Evolutionary conservation across 1,139 yeast species (phyloP).

Genomic region (Wickerhamiella pararugosa): DNA sequence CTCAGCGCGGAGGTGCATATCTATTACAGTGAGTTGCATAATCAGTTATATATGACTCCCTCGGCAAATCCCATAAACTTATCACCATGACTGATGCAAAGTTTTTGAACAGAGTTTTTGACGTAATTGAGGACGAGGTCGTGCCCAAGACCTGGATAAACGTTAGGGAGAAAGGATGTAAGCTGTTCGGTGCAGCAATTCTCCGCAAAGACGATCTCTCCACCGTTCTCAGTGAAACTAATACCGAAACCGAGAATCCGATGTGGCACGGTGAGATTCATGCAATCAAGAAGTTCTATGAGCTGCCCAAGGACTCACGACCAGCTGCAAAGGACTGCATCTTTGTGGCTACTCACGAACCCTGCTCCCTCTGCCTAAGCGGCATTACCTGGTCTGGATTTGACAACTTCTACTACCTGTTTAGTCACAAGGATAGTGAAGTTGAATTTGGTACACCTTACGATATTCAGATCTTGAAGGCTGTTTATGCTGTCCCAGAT

Average conservation of each 20-base stretch:
- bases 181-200: slow-evolving; percentile 17
- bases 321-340: slow-evolving; percentile 15
- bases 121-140: slow-evolving; percentile 13
- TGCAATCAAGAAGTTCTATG: slow-evolving; percentile 14
- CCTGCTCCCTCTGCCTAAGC: slow-evolving; percentile 16
- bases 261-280: slow-evolving; percentile 16
- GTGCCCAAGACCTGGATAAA: slow-evolving; percentile 12
- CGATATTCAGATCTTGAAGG: slow-evolving; percentile 15
- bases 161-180: slow-evolving; percentile 13
- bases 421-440: slow-evolving; percentile 16
- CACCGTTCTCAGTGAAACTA: slow-evolving; percentile 14
- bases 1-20: not conserved
- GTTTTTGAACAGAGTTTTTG: slow-evolving; percentile 9
- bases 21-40: no score
- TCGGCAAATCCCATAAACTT: no score
- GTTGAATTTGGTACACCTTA: slow-evolving; percentile 14
- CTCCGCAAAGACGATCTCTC: slow-evolving; percentile 13
- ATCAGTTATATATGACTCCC: no score
- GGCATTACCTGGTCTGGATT: slow-evolving; percentile 18
- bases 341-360: slow-evolving; percentile 17
- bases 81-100: not conserved
- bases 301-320: slow-evolving; percentile 10
- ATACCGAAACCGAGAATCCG: slow-evolving; percentile 13
- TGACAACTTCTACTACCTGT: slow-evolving; percentile 16
- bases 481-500: slow-evolving; percentile 14